These are phyloP conservation scores for Ascochyta lentis DNA, from an alignment of 2,329 filamentous ascomycete genomes.

Conservation along the genomic window DNA sequence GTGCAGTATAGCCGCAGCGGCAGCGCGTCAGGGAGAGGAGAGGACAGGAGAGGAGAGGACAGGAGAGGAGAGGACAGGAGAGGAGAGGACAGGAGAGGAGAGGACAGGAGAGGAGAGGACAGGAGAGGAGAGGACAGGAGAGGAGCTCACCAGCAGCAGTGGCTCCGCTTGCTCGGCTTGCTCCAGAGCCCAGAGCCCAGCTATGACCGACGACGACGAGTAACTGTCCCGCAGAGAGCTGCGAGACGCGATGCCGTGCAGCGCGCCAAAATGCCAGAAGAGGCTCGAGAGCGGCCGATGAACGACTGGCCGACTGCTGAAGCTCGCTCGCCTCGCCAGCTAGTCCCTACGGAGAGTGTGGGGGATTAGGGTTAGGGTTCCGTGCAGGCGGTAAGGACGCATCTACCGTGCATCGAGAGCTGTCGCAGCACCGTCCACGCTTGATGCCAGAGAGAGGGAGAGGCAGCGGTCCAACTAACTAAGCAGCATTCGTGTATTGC, in stretches of 20 bases:
- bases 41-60: neutral
- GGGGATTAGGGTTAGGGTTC: slow-evolving; percentile 18
- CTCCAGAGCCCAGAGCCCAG: neutral
- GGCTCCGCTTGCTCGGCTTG: neutral
- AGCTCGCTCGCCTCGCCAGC: slow-evolving; percentile 15
- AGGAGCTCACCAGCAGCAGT: neutral
- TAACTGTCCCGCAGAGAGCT: slow-evolving; percentile 2
- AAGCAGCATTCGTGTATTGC: neutral
- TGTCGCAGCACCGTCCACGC: neutral
- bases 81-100: no score
- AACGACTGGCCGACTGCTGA: neutral
- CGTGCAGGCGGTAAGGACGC: slow-evolving; percentile 4
- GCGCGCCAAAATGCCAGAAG: slow-evolving; percentile 6
- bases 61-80: neutral
- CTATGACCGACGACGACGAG: neutral
- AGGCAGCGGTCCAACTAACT: neutral
- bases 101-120: neutral
- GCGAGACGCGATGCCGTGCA: slow-evolving; percentile 10
- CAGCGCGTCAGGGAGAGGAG: slow-evolving; percentile 7
- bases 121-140: neutral
- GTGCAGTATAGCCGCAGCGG: neutral
- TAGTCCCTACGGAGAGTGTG: slow-evolving; percentile 18
- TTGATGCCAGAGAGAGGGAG: neutral
- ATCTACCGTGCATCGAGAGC: neutral
- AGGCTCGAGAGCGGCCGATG: slow-evolving; percentile 4